Percentiles rank a stretch among this genome's conserved stretches.
Conservation (phyloP, 768 basidiomycete genomes). For the Leccinum obscurum region DNA sequence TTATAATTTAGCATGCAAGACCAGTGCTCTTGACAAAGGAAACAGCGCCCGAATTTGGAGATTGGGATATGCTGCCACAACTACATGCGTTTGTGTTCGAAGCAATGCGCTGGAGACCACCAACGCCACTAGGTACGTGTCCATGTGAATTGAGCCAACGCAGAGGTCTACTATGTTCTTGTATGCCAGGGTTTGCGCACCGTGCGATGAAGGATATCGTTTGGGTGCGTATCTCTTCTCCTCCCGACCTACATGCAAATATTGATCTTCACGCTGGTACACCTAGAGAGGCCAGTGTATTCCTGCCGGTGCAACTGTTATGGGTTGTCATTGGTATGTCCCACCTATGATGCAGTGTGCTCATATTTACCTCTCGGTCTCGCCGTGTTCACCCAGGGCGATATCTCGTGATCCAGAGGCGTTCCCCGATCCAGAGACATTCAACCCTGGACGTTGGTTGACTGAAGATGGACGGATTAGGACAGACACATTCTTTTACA, state of each 20-base stretch:
- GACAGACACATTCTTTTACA: conserved; percentile 5
- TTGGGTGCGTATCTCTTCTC: conserved; percentile 41
- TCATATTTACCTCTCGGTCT: neutral
- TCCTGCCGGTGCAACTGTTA: neutral
- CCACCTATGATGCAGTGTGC: neutral
- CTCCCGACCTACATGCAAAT: neutral
- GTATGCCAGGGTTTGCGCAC: conserved; percentile 50
- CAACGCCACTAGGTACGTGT: conserved; percentile 30
- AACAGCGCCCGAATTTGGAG: conserved; percentile 37
- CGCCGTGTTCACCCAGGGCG: neutral
- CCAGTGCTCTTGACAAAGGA: neutral
- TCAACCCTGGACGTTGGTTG: conserved; percentile 4
- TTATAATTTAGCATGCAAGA: neutral
- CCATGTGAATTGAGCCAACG: neutral
- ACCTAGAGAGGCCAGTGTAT: neutral
- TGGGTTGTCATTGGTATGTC: neutral
- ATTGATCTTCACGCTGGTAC: neutral
- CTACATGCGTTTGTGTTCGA: conserved; percentile 38
- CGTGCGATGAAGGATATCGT: conserved; percentile 60
- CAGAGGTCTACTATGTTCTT: neutral
- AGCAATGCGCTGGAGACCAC: conserved; percentile 36
- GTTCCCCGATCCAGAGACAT: neutral
- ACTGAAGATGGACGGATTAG: conserved; percentile 3
- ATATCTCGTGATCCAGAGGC: neutral
- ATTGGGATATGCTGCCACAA: conserved; percentile 32